phyloP scores from a whole-genome alignment of 2,329 filamentous ascomycete genomes.

The Geosmithia flava region DNA sequence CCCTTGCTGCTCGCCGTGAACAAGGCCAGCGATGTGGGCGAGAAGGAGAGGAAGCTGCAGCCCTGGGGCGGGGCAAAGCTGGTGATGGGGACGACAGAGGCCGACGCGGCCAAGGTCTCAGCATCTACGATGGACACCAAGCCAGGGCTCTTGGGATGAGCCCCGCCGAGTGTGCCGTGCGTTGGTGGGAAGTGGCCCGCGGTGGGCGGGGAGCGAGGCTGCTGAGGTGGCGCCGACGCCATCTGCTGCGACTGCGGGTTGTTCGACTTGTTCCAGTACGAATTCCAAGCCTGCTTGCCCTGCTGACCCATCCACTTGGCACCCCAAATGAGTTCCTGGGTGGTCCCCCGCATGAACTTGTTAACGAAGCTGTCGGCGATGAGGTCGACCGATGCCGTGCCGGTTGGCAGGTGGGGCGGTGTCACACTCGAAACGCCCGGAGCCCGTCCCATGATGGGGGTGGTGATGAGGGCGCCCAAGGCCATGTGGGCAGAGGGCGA shows the following conservation, averaged over 20 bases:
- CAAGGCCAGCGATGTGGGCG: conserved; percentile 59
- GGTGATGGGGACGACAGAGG: conserved; percentile 48
- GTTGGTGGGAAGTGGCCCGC: conserved; percentile 58
- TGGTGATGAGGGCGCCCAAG: conserved; percentile 51
- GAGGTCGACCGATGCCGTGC: conserved; percentile 59
- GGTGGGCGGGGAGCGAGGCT: conserved; percentile 10
- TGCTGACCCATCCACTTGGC: conserved; percentile 69
- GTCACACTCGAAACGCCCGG: conserved; percentile 47
- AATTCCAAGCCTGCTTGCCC: conserved; percentile 65
- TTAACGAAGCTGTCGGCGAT: conserved; percentile 61
- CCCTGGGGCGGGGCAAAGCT: conserved; percentile 63
- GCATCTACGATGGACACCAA: conserved; percentile 66
- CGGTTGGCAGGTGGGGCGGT: conserved; percentile 55
- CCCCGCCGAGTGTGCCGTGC: conserved; percentile 49
- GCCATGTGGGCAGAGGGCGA: conserved; percentile 59
- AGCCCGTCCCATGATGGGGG: conserved; percentile 40
- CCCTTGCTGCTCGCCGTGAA: conserved; percentile 75
- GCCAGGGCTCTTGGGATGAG: conserved; percentile 52
- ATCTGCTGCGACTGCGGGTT: conserved; percentile 26
- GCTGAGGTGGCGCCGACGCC: conserved; percentile 28
- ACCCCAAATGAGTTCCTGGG: conserved; percentile 64
- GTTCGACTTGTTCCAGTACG: conserved; percentile 57
- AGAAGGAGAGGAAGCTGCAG: conserved; percentile 71
- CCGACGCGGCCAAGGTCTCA: conserved; percentile 40
- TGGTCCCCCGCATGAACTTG: conserved; percentile 66